These are phyloP conservation scores for Pinus tabuliformis DNA, from an alignment of 75 land plant species.

Conservation along the genomic window DNA sequence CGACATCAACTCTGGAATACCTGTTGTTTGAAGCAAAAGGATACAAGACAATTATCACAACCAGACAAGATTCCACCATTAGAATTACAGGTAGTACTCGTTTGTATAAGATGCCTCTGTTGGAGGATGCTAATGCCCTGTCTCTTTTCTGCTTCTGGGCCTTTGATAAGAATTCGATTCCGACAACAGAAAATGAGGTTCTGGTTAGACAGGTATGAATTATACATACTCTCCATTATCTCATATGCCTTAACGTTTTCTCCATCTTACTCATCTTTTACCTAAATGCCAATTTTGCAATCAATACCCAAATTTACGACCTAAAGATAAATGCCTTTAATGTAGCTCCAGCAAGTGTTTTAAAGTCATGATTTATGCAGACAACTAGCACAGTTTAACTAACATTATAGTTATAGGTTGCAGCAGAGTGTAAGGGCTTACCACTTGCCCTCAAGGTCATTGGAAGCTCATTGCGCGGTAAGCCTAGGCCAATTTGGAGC, in stretches of 20 bases:
- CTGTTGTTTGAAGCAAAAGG: conserved; percentile 26
- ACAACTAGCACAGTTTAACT: too few relatives aligned
- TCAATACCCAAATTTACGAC: too few relatives aligned
- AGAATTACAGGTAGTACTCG: too few relatives aligned
- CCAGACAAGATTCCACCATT: conserved; percentile 15
- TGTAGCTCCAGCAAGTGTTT: too few relatives aligned
- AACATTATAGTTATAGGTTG: conserved; percentile 15
- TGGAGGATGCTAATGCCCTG: conserved; percentile 44
- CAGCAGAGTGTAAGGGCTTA: conserved; percentile 54
- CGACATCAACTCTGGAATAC: conserved; percentile 27
- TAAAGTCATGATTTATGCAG: too few relatives aligned
- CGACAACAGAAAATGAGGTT: conserved; percentile 18
- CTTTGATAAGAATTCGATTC: conserved; percentile 32
- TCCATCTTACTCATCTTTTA: too few relatives aligned
- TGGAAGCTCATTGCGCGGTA: conserved; percentile 45
- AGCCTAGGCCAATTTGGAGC: conserved; percentile 38
- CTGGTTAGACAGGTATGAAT: conserved; percentile 42
- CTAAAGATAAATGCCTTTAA: too few relatives aligned
- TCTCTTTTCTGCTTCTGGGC: conserved; percentile 40
- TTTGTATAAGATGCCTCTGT: conserved; percentile 29
- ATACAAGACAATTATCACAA: conserved; percentile 38
- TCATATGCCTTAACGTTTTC: too few relatives aligned
- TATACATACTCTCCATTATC: too few relatives aligned
- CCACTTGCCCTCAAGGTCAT: conserved; percentile 69
- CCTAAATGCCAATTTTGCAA: too few relatives aligned